phyloP scores from a whole-genome alignment of 805 yeast species.

The Yamadazyma paraphyllophila region DNA sequence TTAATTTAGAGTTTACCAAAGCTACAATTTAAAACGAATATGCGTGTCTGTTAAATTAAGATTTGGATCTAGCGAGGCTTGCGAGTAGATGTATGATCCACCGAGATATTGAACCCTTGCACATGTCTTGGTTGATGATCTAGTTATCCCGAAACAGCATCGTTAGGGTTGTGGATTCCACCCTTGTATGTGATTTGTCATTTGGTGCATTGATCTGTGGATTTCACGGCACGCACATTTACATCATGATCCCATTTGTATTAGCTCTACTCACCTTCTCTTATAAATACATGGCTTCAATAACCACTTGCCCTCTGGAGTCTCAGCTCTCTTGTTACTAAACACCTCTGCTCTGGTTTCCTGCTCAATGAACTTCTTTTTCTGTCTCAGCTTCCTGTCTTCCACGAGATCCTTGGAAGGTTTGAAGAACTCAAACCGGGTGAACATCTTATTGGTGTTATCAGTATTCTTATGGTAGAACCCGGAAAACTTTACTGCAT shows the following conservation, averaged over 20 bases:
- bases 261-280: conserved; percentile 47
- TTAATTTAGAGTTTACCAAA: too few species aligned
- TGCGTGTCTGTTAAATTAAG: too few species aligned
- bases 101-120: too few species aligned
- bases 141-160: too few species aligned
- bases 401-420: conserved; percentile 69
- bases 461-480: conserved; percentile 88
- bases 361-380: conserved; percentile 66
- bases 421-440: conserved; percentile 90
- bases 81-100: too few species aligned
- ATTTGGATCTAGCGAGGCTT: too few species aligned
- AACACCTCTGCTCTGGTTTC: conserved; percentile 63
- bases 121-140: too few species aligned
- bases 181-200: too few species aligned
- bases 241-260: neutral
- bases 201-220: too few species aligned
- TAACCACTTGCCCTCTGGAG: conserved; percentile 83
- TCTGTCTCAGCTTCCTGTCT: conserved; percentile 60
- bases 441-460: conserved; percentile 86
- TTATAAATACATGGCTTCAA: conserved; percentile 96
- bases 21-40: too few species aligned
- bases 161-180: too few species aligned
- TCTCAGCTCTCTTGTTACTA: conserved; percentile 49
- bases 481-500: conserved; percentile 73
- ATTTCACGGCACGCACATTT: too few species aligned